phyloP scores from a whole-genome alignment of 148 eudicot species.

The Gaultheria prostrata region DNA sequence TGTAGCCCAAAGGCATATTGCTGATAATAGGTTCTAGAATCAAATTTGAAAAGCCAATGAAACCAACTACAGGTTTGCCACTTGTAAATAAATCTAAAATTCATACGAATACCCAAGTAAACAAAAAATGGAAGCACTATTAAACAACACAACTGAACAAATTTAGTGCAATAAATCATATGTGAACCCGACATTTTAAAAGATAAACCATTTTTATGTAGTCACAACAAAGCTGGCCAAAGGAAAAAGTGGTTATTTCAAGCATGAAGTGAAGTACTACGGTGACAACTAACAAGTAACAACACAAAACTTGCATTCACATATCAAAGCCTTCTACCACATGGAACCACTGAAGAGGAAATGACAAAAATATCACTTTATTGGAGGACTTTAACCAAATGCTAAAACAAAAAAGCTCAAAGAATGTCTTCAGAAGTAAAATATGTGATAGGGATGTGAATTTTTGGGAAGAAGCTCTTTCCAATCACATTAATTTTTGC shows the following conservation, averaged over 20 bases:
- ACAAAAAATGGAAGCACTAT: background rate
- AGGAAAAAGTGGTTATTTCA: background rate
- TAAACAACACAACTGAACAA: background rate
- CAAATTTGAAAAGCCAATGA: background rate
- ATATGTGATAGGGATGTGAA: background rate
- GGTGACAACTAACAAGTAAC: too few relatives aligned
- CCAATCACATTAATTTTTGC: background rate
- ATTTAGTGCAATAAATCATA: background rate
- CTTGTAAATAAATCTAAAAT: background rate
- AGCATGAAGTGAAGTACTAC: background rate
- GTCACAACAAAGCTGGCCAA: background rate
- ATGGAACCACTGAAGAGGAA: background rate
- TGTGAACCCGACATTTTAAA: background rate
- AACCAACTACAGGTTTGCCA: background rate
- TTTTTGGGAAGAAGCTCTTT: background rate
- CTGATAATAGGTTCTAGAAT: background rate
- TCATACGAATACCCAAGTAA: background rate
- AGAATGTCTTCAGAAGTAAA: background rate
- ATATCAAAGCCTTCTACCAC: background rate
- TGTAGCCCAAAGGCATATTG: background rate
- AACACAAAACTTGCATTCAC: background rate
- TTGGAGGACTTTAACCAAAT: background rate
- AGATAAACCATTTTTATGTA: background rate
- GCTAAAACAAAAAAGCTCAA: background rate
- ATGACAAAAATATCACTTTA: background rate